Conservation (phyloP, 495 filamentous ascomycete species). For the Oleoguttula mirabilis region DNA sequence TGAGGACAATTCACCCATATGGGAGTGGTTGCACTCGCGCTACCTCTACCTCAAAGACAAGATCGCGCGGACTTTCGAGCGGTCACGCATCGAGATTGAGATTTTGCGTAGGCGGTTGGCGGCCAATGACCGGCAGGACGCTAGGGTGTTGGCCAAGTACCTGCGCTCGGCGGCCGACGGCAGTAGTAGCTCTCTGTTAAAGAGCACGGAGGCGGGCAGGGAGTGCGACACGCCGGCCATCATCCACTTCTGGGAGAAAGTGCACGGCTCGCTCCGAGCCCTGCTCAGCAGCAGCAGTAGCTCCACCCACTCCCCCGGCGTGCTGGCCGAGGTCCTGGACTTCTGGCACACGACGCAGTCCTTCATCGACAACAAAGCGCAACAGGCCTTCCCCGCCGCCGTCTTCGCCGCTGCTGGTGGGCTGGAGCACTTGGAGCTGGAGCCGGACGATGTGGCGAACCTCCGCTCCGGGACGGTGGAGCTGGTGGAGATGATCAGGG, state of each 20-base stretch:
- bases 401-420: constrained; percentile 35
- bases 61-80: constrained; percentile 64
- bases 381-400: constrained; percentile 57
- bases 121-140: constrained; percentile 54
- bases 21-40: constrained; percentile 81
- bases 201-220: constrained; percentile 38
- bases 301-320: constrained; percentile 51
- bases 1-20: constrained; percentile 92
- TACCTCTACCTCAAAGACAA: constrained; percentile 80
- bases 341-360: constrained; percentile 89
- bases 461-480: constrained; percentile 69
- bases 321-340: constrained; percentile 78
- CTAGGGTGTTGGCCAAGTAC: constrained; percentile 56
- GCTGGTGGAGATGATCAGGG: constrained; percentile 67
- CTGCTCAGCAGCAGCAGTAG: constrained; percentile 44
- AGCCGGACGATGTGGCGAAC: constrained; percentile 52
- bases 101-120: constrained; percentile 71
- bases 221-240: constrained; percentile 62
- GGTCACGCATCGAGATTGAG: constrained; percentile 81
- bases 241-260: constrained; percentile 81
- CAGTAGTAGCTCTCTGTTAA: constrained; percentile 25
- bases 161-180: constrained; percentile 58
- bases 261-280: constrained; percentile 53
- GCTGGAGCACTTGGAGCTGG: constrained; percentile 74
- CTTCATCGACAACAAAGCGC: constrained; percentile 78